phyloP scores from a whole-genome alignment of 495 filamentous ascomycete species.

The Stereocaulon alpinum region DNA sequence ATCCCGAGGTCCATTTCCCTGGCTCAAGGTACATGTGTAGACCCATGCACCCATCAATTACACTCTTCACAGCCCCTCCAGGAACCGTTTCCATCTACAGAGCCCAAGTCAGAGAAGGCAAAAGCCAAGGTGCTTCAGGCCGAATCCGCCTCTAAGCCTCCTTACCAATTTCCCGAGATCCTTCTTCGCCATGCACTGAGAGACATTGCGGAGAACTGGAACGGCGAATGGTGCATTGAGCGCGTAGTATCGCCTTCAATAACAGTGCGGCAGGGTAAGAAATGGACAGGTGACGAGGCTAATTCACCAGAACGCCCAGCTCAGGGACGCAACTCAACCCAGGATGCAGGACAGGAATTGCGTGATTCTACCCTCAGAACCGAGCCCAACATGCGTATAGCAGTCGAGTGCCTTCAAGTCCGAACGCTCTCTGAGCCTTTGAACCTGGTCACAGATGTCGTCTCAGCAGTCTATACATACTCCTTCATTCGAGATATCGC shows the following conservation, averaged over 20 bases:
- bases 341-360: no score
- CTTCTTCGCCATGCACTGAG: constrained; percentile 25
- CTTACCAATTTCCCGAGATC: constrained; percentile 27
- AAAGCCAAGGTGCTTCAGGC: constrained; percentile 29
- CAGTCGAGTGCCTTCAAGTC: constrained; percentile 26
- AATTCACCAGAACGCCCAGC: neutral
- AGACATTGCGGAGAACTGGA: constrained; percentile 10
- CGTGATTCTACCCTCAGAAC: neutral
- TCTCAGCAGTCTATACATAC: constrained; percentile 26
- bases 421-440: constrained; percentile 17
- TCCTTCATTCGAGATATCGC: constrained; percentile 19
- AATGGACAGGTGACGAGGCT: constrained; percentile 14
- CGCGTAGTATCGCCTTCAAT: constrained; percentile 4
- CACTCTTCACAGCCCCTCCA: constrained; percentile 28
- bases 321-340: neutral
- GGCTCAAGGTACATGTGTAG: constrained; percentile 13
- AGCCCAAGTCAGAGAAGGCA: constrained; percentile 35
- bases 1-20: constrained; percentile 50
- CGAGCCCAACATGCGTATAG: constrained; percentile 23
- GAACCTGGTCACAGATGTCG: constrained; percentile 26
- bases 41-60: constrained; percentile 16
- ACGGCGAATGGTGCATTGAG: constrained; percentile 16
- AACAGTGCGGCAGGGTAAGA: constrained; percentile 10
- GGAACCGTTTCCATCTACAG: constrained; percentile 30
- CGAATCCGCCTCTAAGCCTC: constrained; percentile 21